Evolutionary conservation across 208 protist species (phyloP).

Genomic region (Acanthamoeba castellanii): DNA sequence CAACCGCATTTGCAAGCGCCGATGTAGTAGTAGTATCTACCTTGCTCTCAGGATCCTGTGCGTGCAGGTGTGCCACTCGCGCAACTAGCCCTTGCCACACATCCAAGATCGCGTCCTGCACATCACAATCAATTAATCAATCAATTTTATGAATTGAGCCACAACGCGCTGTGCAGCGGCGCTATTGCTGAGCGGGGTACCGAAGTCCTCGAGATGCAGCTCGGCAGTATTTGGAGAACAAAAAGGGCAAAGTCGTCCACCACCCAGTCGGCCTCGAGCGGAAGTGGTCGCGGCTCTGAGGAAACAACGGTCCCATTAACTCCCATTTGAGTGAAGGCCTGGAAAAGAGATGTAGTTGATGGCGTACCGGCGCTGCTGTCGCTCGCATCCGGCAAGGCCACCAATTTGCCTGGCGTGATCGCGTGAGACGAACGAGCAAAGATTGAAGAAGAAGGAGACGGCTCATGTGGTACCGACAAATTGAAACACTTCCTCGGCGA

Average conservation of each 20-base stretch:
- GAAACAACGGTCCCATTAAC: too few species aligned
- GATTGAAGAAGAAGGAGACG: neutral
- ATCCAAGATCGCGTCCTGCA: neutral
- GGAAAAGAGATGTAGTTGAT: neutral
- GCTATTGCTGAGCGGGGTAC: neutral
- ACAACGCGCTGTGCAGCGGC: too few species aligned
- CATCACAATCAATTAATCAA: too few species aligned
- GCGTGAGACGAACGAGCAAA: neutral
- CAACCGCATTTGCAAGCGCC: too few species aligned
- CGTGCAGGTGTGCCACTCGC: neutral
- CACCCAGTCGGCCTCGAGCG: constrained; percentile 1
- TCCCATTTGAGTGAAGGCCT: too few species aligned
- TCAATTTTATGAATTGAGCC: too few species aligned
- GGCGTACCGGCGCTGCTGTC: neutral
- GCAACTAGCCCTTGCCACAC: constrained; percentile 20
- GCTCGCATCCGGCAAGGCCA: neutral
- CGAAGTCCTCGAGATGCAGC: neutral
- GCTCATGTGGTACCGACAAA: neutral
- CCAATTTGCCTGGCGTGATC: neutral
- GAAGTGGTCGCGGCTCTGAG: neutral
- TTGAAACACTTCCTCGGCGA: constrained; percentile 5
- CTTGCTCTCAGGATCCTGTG: constrained; percentile 24
- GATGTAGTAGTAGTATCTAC: too few species aligned
- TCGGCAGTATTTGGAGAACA: neutral
- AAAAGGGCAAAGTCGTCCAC: neutral